These are phyloP conservation scores for Wakefieldia striispora DNA, from an alignment of 768 basidiomycete genomes.

Conservation along the genomic window DNA sequence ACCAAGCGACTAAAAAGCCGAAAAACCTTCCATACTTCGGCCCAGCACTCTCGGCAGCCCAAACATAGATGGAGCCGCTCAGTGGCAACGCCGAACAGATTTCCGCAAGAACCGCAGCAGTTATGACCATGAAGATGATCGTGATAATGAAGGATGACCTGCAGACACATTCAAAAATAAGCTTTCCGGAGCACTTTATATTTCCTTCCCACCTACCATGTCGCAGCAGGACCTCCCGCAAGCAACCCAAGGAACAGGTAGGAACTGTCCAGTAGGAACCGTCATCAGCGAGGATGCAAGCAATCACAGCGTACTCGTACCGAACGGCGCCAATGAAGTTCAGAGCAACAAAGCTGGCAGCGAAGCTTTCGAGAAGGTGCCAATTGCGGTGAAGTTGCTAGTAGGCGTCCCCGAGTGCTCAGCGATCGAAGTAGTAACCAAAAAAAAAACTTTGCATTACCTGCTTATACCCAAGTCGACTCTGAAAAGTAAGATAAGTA, in stretches of 20 bases:
- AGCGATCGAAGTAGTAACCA: neutral
- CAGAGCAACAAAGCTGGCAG: constrained; percentile 83
- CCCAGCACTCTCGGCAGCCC: constrained; percentile 92
- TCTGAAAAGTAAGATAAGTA: constrained; percentile 42
- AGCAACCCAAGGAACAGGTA: constrained; percentile 77
- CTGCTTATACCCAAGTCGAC: constrained; percentile 77
- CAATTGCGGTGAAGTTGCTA: constrained; percentile 87
- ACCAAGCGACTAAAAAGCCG: constrained; percentile 91
- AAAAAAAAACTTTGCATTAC: constrained; percentile 34
- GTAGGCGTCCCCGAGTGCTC: neutral
- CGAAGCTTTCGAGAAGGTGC: constrained; percentile 81
- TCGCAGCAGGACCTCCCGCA: constrained; percentile 84
- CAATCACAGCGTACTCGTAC: constrained; percentile 35
- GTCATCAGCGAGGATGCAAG: constrained; percentile 3
- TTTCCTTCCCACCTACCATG: constrained; percentile 50
- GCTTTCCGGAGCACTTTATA: neutral
- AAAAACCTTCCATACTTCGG: constrained; percentile 83
- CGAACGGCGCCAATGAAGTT: constrained; percentile 89
- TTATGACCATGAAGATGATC: constrained; percentile 84
- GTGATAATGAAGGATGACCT: constrained; percentile 88
- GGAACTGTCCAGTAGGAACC: constrained; percentile 43
- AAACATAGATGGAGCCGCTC: constrained; percentile 91
- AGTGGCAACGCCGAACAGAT: constrained; percentile 86
- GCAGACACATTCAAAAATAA: constrained; percentile 9
- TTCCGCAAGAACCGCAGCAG: constrained; percentile 83